Evolutionary conservation across 2,329 filamentous ascomycete genomes (phyloP), one percentile per base, ranked within the genome.

Genomic region (Truncatella angustata): DNA sequence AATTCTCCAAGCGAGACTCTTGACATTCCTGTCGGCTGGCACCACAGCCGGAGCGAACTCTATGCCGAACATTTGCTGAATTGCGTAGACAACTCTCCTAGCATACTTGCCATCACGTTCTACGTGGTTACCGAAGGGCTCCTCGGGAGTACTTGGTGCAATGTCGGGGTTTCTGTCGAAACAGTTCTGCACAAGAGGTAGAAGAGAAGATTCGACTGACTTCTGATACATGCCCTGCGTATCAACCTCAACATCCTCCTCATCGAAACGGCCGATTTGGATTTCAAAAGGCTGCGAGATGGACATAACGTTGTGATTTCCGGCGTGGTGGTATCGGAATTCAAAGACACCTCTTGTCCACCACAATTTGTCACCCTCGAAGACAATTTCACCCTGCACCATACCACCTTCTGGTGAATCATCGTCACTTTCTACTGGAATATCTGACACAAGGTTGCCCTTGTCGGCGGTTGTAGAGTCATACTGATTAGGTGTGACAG

Each of bases 311-410:
- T 88, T 90, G 72, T 99, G 91, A 63, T 88, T 88, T 51, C 91
- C 91, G 60, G 90, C 87, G 70, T 99, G 94, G 71, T 99, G 94
- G 72, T 97, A 97, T 36, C 94, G 86, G 75, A 99, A 95, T 66
- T 99, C 94, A 65, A 96, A 99, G 3, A 95, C 89, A 50, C 94
- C 94, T 55, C 93, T 89, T 0, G 89, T 96, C 94, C 94, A 99
- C 87, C 91, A 99, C 2, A 97, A 80, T 72, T 96, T 96, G 73
- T 97, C 92, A 44, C 94, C 92, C 9, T 86, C 78, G 66, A 99
- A 97, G 11, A 90, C 71, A 64, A 97, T 86, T 67, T 96, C 91
- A 39, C 94, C 94, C 11, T 82, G 79, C 4, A 90, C 81, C 58
- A 86, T 78, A 52, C 88, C 79, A 16, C 70, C 73, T 3, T 79